Base-by-base conservation (phyloP, 2,329 filamentous ascomycete species). In the Graphiopsis chlorocephala region DNA sequence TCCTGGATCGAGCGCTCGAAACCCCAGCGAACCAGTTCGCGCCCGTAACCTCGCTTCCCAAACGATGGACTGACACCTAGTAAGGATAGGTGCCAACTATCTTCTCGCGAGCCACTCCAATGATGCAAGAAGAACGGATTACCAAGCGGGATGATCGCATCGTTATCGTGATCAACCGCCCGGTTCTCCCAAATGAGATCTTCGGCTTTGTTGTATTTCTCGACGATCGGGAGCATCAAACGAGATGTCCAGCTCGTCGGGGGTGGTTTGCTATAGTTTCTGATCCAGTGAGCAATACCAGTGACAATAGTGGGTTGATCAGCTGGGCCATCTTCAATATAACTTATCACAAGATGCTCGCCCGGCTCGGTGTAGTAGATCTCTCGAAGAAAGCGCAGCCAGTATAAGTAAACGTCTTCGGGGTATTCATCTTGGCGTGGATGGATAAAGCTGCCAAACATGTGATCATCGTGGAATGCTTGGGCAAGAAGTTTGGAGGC, bases 1-100 rank as follows among this genome's bases (percentile, higher is more conserved):
- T 84, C 84, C 57, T 61, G 52, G 45, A 55, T 68, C 33, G 73
- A 72, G 17, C 61, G 57, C 58, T 72, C 72, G 14, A 74, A 69
- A 2, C 73, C 73, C 69, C 70, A 74, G 23, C 33, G 48, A 1
- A 73, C 70, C 17, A 75, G 63, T 14, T 68, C 67, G 31, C 67
- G 64, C 1, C 73, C 73, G 31, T 69, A 68, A 0, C 73, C 73
- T 42, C 67, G 66, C 6, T 68, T 64, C n/a, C 68, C 64, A n/a
- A 61, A 65, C 1, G 57, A 31, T 7, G 72, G 70, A 45, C 68
- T 68, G 0, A 74, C 70, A 29, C 69, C 72, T 1, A 73, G 42
- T 1, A 71, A 35, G 7, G 65, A 63, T 6, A 75, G 56, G 63
- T 73, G 71, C 68, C 68, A 75, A 10, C 68, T 67, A 35, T 74